Base-by-base conservation (phyloP, 2,329 filamentous ascomycete genomes). In the Aspergillus sergii region DNA sequence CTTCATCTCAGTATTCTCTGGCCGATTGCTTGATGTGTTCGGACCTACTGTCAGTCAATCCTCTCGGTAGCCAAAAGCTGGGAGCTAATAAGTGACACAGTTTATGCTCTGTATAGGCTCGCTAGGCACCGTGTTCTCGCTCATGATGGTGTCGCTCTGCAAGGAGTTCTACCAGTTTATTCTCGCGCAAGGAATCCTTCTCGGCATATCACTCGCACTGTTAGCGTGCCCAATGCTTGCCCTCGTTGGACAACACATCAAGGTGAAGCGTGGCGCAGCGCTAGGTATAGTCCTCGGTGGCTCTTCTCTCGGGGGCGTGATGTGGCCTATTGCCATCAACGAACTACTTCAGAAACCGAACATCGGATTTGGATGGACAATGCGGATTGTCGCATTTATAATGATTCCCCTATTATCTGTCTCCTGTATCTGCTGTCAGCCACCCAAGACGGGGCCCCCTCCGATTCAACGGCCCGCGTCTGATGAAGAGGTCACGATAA, bases 131-230 rank as follows among this genome's bases (percentile, higher is more conserved):
- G 64, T 79, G 0, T 72, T 79, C 53, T 65, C 69, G 0, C 56
- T 78, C 1, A 76, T 80, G 73, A 77, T 80, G 75, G 73, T 69
- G 5, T 78, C 76, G 7, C 63, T 80, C 16, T 79, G 77, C 64
- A 64, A 68, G 2, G 59, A 75, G 30, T 76, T 76, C 55, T 79
- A 74, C 43, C 77, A 80, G 57, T 77, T 80, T 36, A 61, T 80
- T 4, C 76, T 80, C 12, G 74, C 76, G 1, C 78, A 80, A 43
- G 77, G 74, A 0, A 58, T 79, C 9, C 65, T 77, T 0, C 65
- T 76, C 2, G 76, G 77, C 0, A 67, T 75, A 0, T 72, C 68
- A 1, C 72, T 77, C 64, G 69, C 73, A 1, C 50, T 78, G 1
- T 43, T 75, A 1, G 63, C 72, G 6, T 73, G 70, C 51, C 78